A percentile compares a stretch with the other conserved stretches of the same genome.
Evolutionary conservation across 192 early-diverging fungal species (phyloP).

Genomic region (Lobosporangium transversale): DNA sequence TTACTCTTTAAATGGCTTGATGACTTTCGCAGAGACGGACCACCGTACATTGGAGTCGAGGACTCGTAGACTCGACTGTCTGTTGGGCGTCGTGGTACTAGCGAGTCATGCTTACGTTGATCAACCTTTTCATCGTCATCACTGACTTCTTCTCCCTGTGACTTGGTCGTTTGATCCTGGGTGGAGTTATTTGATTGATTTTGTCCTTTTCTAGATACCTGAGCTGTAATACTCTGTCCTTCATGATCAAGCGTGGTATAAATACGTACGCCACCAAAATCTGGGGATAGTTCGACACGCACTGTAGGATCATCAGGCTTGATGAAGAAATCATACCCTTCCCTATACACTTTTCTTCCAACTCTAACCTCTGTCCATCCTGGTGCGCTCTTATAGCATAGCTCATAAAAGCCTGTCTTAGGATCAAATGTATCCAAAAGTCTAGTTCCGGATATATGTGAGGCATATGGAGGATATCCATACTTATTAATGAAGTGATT

Average conservation of each 20-base stretch:
- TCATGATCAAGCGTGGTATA: slow-evolving; percentile 53
- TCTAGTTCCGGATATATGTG: slow-evolving; percentile 56
- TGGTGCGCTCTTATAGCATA: slow-evolving; percentile 52
- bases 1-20: slow-evolving; percentile 43
- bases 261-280: slow-evolving; percentile 55
- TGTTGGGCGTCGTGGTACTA: slow-evolving; percentile 20
- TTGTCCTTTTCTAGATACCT: slow-evolving; percentile 46
- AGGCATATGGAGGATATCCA: slow-evolving; percentile 66
- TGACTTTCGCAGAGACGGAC: slow-evolving; percentile 33
- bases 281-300: slow-evolving; percentile 55
- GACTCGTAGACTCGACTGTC: slow-evolving; percentile 30
- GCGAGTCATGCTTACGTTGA: slow-evolving; percentile 12
- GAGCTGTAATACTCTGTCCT: slow-evolving; percentile 45
- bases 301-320: slow-evolving; percentile 53
- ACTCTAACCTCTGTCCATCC: slow-evolving; percentile 62
- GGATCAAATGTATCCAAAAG: slow-evolving; percentile 55
- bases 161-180: background rate
- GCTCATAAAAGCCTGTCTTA: slow-evolving; percentile 51
- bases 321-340: slow-evolving; percentile 58
- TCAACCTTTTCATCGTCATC: slow-evolving; percentile 1
- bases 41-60: slow-evolving; percentile 20
- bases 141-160: slow-evolving; percentile 4
- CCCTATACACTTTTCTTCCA: slow-evolving; percentile 51
- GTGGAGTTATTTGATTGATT: background rate
- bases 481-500: slow-evolving; percentile 55